Base-by-base conservation (phyloP, 2,329 filamentous ascomycete species). In the Huntiella omanensis region DNA sequence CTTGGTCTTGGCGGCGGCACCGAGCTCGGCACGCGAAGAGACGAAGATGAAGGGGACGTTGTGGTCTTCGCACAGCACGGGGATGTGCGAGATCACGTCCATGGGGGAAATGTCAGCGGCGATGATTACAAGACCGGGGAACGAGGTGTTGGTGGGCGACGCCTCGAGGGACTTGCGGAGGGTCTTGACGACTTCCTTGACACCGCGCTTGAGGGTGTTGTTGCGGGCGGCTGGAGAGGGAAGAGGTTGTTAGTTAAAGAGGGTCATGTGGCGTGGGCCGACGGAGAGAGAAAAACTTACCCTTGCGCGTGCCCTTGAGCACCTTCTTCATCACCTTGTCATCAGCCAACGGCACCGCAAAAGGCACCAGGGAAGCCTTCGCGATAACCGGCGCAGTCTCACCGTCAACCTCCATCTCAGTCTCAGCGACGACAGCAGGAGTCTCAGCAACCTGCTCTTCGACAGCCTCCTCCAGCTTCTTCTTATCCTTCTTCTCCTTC, bases 171-270 rank as follows among this genome's bases (percentile, higher is more conserved):
- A 88, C 69, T 96, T 96, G 69, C 91, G 86, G 56, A 98, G 83
- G 33, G 87, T 82, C 70, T 98, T 98, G 68, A 96, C 87, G 59
- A 94, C 88, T 68, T 98, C 91, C 67, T 98, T 98, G 54, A 98
- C 91, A 60, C 91, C 91, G 59, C 91, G 87, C 70, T 94, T 93
- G 59, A 98, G 82, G 50, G 84, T 83, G 68, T 92, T 92, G 67
- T 85, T 77, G 67, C 93, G 94, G 57, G 91, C 87, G 55, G 88
- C 91, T 96, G 63, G 49, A 19, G 8, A 40, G 28, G 38, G 42
- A 53, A 49, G 49, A 50, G 39, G 40, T 12, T 37, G 43, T 55
- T 52, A 52, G 55, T 48, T 36, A 33, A 15, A 48, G 50, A 7
- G 37, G 17, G 40, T 36, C 1, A 17, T 28, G 33, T 13, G 12